These are phyloP conservation scores for Cucurbitaria berberidis DNA, from an alignment of 2,329 filamentous ascomycete genomes.

Conservation along the genomic window DNA sequence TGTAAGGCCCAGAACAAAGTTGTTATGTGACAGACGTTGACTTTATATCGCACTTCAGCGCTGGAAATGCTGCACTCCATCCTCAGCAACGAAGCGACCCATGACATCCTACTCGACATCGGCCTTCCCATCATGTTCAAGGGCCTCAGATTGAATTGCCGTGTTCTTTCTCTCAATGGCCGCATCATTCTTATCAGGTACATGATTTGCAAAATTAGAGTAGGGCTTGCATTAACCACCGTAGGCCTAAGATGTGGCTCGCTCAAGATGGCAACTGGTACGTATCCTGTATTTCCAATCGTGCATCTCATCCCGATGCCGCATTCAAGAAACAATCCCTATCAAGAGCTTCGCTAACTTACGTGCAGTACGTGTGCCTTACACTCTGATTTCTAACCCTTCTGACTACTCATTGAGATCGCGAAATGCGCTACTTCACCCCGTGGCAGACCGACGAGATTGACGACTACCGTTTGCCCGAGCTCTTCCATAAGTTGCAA, in stretches of 20 bases:
- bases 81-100: slow-evolving; percentile 63
- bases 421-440: slow-evolving; percentile 49
- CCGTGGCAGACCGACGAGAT: slow-evolving; percentile 53
- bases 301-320: no score
- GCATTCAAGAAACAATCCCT: no score
- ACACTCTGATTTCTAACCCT: not conserved
- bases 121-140: slow-evolving; percentile 61
- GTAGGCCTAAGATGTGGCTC: slow-evolving; percentile 70
- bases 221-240: not conserved
- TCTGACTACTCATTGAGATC: slow-evolving; percentile 10
- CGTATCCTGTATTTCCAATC: not conserved
- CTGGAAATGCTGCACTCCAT: slow-evolving; percentile 66
- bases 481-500: not conserved
- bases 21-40: not conserved
- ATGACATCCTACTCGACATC: slow-evolving; percentile 60
- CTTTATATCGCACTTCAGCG: slow-evolving; percentile 25
- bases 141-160: slow-evolving; percentile 67
- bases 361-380: not conserved
- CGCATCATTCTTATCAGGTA: slow-evolving; percentile 70
- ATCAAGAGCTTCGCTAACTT: no score
- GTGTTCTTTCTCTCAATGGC: slow-evolving; percentile 67
- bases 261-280: slow-evolving; percentile 69
- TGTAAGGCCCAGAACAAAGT: not conserved
- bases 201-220: not conserved
- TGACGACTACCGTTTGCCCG: slow-evolving; percentile 66